Evolutionary conservation across 331 rosid genomes (phyloP).

Genomic region (Prunus yedoensis): DNA sequence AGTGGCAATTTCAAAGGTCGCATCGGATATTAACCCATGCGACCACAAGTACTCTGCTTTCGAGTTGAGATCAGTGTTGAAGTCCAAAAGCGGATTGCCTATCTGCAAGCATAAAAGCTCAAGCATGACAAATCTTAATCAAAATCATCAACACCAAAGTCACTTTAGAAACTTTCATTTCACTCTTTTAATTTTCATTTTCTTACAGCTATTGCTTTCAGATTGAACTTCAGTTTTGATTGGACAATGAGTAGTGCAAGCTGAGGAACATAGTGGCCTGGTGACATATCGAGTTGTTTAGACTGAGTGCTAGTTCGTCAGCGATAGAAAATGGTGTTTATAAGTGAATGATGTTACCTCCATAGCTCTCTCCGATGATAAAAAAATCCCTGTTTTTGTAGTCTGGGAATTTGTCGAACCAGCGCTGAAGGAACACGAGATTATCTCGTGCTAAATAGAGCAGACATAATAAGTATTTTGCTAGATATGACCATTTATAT

Average conservation of each 20-base stretch:
- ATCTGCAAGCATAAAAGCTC: not conserved
- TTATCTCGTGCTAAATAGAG: slow-evolving; percentile 51
- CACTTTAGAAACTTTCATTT: not conserved
- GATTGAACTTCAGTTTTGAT: slow-evolving; percentile 42
- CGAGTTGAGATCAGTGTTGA: not conserved
- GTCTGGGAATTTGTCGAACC: slow-evolving; percentile 54
- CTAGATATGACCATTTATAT: too few relatives aligned
- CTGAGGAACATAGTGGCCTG: slow-evolving; percentile 74
- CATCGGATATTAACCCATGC: not conserved
- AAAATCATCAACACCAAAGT: not conserved
- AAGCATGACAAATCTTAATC: not conserved
- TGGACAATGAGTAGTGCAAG: slow-evolving; percentile 55
- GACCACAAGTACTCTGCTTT: not conserved
- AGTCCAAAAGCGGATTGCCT: not conserved
- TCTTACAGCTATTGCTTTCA: slow-evolving; percentile 70
- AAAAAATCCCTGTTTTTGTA: slow-evolving; percentile 50
- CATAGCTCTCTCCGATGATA: slow-evolving; percentile 71
- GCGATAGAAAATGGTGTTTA: not conserved
- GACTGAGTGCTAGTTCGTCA: not conserved
- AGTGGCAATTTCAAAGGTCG: not conserved
- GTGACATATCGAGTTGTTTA: not conserved
- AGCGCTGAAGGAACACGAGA: slow-evolving; percentile 50
- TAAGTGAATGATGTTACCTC: slow-evolving; percentile 30
- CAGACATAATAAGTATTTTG: too few relatives aligned
- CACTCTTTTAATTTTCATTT: not conserved